Evolutionary conservation across 1,139 yeast genomes (phyloP).

Genomic region (Protomyces pachydermus): DNA sequence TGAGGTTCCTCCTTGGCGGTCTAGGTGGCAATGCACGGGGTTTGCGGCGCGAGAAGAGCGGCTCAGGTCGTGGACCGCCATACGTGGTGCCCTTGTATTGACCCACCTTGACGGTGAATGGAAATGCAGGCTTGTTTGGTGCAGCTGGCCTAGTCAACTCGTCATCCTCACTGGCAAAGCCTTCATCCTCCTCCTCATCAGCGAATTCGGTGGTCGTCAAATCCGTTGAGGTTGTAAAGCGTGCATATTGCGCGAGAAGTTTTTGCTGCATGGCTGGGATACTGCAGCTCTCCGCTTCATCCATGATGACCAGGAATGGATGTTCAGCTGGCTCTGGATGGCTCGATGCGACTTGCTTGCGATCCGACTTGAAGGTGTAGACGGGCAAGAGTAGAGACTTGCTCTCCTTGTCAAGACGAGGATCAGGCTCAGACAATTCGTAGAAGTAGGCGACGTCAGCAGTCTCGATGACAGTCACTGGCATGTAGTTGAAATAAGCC

Average conservation of each 20-base stretch:
- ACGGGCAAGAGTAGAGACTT: conserved; percentile 64
- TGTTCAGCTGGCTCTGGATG: conserved; percentile 50
- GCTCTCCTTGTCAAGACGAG: conserved; percentile 11
- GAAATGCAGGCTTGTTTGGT: neutral
- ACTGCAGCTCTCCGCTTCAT: conserved; percentile 48
- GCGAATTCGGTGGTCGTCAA: neutral
- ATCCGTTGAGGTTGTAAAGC: conserved; percentile 30
- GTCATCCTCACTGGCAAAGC: conserved; percentile 15
- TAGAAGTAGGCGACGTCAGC: conserved; percentile 64
- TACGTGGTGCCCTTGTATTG: conserved; percentile 3
- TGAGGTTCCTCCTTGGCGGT: neutral
- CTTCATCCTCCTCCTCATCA: neutral
- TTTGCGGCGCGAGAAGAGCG: neutral
- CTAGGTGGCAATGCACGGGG: neutral
- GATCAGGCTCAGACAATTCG: conserved; percentile 48
- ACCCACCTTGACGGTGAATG: conserved; percentile 22
- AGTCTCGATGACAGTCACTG: conserved; percentile 57
- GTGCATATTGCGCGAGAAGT: conserved; percentile 37
- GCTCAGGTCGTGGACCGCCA: neutral
- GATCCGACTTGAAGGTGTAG: conserved; percentile 35
- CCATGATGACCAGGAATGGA: conserved; percentile 66
- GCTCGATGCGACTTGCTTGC: conserved; percentile 40
- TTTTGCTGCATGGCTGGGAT: conserved; percentile 56
- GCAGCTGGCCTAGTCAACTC: neutral
- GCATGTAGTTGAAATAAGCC: conserved; percentile 59